Conservation (phyloP, 257 asterid species). For the Agastache rugosa region DNA sequence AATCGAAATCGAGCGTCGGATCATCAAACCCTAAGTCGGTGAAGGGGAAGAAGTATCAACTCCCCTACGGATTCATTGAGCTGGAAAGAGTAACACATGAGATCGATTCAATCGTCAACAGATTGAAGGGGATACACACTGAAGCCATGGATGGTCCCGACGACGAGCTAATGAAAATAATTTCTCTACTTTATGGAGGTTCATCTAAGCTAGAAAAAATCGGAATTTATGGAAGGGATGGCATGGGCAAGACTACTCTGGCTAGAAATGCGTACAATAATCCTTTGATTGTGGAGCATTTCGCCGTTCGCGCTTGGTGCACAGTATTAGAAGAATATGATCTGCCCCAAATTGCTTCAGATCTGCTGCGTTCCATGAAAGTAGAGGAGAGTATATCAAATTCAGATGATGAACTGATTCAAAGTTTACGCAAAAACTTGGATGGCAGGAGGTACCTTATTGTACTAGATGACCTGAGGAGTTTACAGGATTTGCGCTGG, state of each 20-base stretch:
- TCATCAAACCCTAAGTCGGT: not conserved
- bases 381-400: no score
- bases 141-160: not conserved
- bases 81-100: not conserved
- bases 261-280: not conserved
- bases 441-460: no score
- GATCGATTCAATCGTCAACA: not conserved
- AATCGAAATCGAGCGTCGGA: not conserved
- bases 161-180: not conserved
- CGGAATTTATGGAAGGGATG: not conserved
- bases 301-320: not conserved
- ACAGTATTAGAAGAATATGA: not conserved
- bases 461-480: no score
- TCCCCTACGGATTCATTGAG: not conserved
- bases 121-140: not conserved
- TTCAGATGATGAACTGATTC: no score
- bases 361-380: not conserved
- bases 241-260: constrained; percentile 12
- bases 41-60: not conserved
- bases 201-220: not conserved
- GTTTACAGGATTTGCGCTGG: no score
- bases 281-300: not conserved
- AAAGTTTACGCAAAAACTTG: no score
- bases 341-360: not conserved
- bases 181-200: not conserved